Evolutionary conservation across 805 yeast species (phyloP).

Genomic region (Candida glaebosa): DNA sequence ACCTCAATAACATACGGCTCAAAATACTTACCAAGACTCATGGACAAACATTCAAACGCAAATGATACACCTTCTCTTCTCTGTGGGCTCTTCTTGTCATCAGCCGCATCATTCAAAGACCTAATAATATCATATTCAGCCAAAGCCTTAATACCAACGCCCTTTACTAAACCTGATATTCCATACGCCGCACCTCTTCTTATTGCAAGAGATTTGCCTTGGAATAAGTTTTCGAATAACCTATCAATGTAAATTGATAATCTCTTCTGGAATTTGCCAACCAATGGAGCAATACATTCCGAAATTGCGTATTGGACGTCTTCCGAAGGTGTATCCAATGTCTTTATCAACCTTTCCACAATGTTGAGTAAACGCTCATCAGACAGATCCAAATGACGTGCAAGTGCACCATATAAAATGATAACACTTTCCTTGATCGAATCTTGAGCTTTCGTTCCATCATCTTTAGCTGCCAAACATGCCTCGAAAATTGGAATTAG

Average conservation of each 20-base stretch:
- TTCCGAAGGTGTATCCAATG: constrained; percentile 85
- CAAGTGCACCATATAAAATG: constrained; percentile 86
- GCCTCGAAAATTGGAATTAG: constrained; percentile 80
- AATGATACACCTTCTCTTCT: constrained; percentile 86
- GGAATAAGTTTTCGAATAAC: constrained; percentile 59
- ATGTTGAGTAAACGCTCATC: constrained; percentile 68
- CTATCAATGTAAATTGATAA: constrained; percentile 54
- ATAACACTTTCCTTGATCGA: constrained; percentile 74
- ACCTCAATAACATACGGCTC: constrained; percentile 94
- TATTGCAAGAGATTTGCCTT: constrained; percentile 44
- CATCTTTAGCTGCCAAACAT: constrained; percentile 51
- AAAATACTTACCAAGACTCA: constrained; percentile 67
- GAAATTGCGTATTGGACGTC: constrained; percentile 87
- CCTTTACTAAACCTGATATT: constrained; percentile 88
- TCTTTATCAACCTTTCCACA: constrained; percentile 63
- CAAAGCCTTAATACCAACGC: constrained; percentile 78
- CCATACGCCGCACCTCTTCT: constrained; percentile 97
- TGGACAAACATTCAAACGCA: constrained; percentile 81
- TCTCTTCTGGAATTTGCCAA: constrained; percentile 48
- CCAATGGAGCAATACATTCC: constrained; percentile 82
- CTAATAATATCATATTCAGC: constrained; percentile 76
- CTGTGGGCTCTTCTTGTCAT: constrained; percentile 71
- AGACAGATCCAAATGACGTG: constrained; percentile 67
- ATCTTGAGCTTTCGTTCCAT: constrained; percentile 50
- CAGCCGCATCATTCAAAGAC: constrained; percentile 74